A percentile compares a stretch with the other conserved stretches of the same genome.
phyloP scores from a whole-genome alignment of 2,329 filamentous ascomycete genomes.

The Hypoxylon sp. region DNA sequence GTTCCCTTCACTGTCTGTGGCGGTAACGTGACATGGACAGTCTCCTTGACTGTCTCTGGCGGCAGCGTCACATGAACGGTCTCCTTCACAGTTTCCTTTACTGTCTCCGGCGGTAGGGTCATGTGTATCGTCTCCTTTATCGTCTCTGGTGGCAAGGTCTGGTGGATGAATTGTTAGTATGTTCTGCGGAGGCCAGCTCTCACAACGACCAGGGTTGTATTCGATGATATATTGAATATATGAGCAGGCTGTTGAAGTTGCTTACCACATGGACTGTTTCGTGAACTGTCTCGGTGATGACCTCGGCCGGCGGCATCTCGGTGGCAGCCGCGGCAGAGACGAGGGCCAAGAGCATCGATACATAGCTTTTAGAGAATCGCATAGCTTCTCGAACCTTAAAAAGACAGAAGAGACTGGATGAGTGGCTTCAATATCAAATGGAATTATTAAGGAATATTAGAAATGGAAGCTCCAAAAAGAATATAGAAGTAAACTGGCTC shows the following conservation, averaged over 20 bases:
- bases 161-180: slow-evolving; percentile 7
- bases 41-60: slow-evolving; percentile 24
- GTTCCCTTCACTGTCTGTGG: slow-evolving; percentile 33
- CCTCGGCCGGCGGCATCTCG: slow-evolving; percentile 17
- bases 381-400: slow-evolving; percentile 14
- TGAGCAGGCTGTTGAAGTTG: background rate
- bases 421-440: background rate
- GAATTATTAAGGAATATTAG: slow-evolving; percentile 26
- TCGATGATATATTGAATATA: background rate
- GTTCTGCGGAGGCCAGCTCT: background rate
- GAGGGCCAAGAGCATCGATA: slow-evolving; percentile 24
- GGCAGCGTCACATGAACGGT: slow-evolving; percentile 21
- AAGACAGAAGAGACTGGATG: slow-evolving; percentile 10
- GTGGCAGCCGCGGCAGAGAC: slow-evolving; percentile 26
- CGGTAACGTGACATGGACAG: slow-evolving; percentile 29
- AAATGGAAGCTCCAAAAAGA: slow-evolving; percentile 13
- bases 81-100: slow-evolving; percentile 30
- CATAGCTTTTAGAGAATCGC: slow-evolving; percentile 21
- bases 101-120: slow-evolving; percentile 28
- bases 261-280: slow-evolving; percentile 39
- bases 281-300: slow-evolving; percentile 30
- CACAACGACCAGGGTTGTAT: background rate
- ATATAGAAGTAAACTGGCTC: slow-evolving; percentile 36
- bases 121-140: slow-evolving; percentile 29
- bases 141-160: slow-evolving; percentile 28